Base-by-base conservation (phyloP, 352 stramenopile species). In the Globisporangium emineosum region DNA sequence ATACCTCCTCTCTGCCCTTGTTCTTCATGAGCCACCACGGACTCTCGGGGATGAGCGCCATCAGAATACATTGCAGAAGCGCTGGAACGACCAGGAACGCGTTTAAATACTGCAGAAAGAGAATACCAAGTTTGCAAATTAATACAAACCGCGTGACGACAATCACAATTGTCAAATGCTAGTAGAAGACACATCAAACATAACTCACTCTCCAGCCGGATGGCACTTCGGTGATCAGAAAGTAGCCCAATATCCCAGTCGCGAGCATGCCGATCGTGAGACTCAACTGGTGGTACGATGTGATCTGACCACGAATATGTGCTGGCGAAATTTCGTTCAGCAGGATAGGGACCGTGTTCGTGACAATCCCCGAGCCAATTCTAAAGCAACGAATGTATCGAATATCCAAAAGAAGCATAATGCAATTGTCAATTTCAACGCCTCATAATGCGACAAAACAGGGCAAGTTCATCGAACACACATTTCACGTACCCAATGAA, bases 1-100 rank as follows among this genome's bases (percentile, higher is more conserved):
- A 3, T 13, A 76, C 71, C 50, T 79, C 74, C 35, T 76, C 65
- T 69, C 76, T 67, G 45, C 85, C 76, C 19, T 78, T 76, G 47
- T 84, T 78, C 64, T 88, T 91, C 72, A 97, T 88, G 8, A 97
- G 72, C 90, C 90, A 97, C 72, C 83, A 93, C 27, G 89, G 89
- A 74, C 87, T 96, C 69, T 97, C 89, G 0, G 90, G 87, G 37
- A 97, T 77, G 29, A 84, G 79, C 19, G 67, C 66, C 45, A 80
- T 70, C 27, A 81, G 68, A 32, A 86, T 21, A 37, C 88, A 77
- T 65, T 93, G 86, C 30, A 90, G 17, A 10, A 86, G 32, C 0
- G 86, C 81, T 9, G 85, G 86, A 30, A 91, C 62, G 17, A 89
- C 72, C 58, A 92, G 81, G 33, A 88, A 81, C 5, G 69, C 81